Conservation (phyloP, 2,329 filamentous ascomycete species). For the Fusarium nodosum region DNA sequence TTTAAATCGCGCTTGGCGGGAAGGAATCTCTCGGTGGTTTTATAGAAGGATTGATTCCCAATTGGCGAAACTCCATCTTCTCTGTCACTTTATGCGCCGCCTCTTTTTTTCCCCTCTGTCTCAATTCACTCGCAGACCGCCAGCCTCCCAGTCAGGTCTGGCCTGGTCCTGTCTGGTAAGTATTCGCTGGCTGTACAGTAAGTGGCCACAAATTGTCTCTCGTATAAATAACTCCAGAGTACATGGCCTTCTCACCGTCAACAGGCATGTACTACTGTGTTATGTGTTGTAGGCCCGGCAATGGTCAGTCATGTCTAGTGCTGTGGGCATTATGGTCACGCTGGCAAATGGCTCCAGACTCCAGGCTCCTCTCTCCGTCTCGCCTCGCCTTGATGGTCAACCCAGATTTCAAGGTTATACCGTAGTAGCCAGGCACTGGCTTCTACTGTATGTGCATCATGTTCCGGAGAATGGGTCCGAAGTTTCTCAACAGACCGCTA, state of each 20-base stretch:
- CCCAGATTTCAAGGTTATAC: conserved; percentile 6
- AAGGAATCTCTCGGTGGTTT: conserved; percentile 1
- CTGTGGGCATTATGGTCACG: conserved; percentile 34
- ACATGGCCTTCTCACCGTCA: conserved; percentile 17
- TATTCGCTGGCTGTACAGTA: conserved; percentile 23
- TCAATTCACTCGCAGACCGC: conserved; percentile 9
- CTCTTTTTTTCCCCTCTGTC: conserved; percentile 2
- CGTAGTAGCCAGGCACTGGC: conserved; percentile 11
- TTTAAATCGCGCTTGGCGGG: conserved; percentile 24
- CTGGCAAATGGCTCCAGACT: conserved; percentile 40
- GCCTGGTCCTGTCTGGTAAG: not conserved
- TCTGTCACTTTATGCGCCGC: conserved; percentile 27
- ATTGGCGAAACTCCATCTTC: conserved; percentile 28
- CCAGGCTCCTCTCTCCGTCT: conserved; percentile 37
- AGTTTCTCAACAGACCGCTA: conserved; percentile 40
- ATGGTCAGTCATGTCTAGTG: conserved; percentile 39
- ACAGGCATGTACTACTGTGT: conserved; percentile 27
- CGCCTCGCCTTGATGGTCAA: conserved; percentile 20
- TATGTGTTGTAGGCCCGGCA: conserved; percentile 23
- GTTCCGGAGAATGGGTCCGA: conserved; percentile 33
- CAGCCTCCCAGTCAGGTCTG: conserved; percentile 6
- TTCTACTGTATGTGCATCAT: conserved; percentile 20
- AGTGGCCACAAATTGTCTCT: conserved; percentile 2
- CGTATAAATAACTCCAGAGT: conserved; percentile 5
- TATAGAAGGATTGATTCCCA: conserved; percentile 10